Evolutionary conservation across 768 basidiomycete species (phyloP), one percentile per base, ranked within the genome.

Genomic region (Pleurotus eryngii): DNA sequence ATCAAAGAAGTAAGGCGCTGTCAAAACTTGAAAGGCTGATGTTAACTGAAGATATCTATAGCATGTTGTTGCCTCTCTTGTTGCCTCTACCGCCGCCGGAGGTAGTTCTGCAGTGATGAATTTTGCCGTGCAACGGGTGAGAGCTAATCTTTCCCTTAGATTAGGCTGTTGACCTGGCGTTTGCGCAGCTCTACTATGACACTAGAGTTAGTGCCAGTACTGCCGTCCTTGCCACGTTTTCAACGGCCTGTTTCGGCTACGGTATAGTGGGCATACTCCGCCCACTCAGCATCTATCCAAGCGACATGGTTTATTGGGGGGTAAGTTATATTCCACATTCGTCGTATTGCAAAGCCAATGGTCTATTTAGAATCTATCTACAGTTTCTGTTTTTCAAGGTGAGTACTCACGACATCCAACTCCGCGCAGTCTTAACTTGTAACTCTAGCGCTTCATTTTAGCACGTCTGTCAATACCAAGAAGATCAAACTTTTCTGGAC

Each of bases 221-320:
- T 3, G 83, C 83, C 5, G 70, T 85, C 27, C 76, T 87, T 11
- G 81, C 82, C 0, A 85, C 82, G 0, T 85, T 85, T 67, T 85
- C 83, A 2, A 84, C 84, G 0, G 81, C 81, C 4, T 82, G 81
- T 63, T 85, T 86, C 65, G 83, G 82, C 76, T 85, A 84, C 60
- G 84, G 83, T 2, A 66, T 87, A 5, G 81, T 83, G 2, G 84
- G 85, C 2, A 61, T 87, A 4, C 69, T 85, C 4, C 78, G 83
- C 3, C 82, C 83, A 2, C 69, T 85, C 22, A 81, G 79, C 0
- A 81, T 85, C 5, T 82, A 84, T 64, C 82, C 82, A 0, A 77
- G 79, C n/a, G 82, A 83, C 63, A 81, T 82, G 81, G 81, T 85
- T n/a, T 84, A 84, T 60, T 84, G 82, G 82, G 53, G 58, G 39